Evolutionary conservation across 2,329 filamentous ascomycete species (phyloP), one percentile per base, ranked within the genome.

Genomic region (Fusarium oligoseptatum): DNA sequence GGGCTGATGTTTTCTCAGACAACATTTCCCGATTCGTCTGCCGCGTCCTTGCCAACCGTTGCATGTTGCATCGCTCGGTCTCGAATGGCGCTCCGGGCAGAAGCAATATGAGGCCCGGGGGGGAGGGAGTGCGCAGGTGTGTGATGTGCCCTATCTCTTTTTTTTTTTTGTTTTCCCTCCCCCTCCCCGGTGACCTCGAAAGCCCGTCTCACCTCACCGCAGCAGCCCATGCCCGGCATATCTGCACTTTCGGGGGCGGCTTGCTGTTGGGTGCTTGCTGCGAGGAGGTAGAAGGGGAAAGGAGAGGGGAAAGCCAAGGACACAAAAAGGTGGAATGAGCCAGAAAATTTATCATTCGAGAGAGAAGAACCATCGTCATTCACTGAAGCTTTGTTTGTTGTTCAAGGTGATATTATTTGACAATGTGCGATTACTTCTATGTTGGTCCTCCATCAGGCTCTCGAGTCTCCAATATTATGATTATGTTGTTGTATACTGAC

Each of bases 401-500:
- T n/a, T 41, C 20, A 50, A 29, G 52, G 67, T 68, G 29, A 9
- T 55, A n/a, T 22, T 29, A 52, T 27, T 32, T 32, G 36, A 58
- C 50, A 17, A 78, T 78, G 76, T 78, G 76, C 41, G 75, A 78
- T 55, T 78, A 78, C 63, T 78, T 76, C 67, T 78, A 73, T 55
- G 76, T 78, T 32, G 24, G 48, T 50, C 15, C 27, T 29, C 4
- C 22, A 22, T 48, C 14, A 73, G 24, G 72, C 27, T 11, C 32
- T 39, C 32, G 6, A 27, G 32, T 36, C 5, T 14, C 8, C 3
- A 2, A 7, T 32, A 24, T 37, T 10, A 15, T 7, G 32, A 24
- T 37, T 10, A 15, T 7, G 32, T n/a, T 27, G 22, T 32, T 12
- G 12, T n/a, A 36, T 32, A 36, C 50, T 57, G 39, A 60, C 57